Conservation (phyloP, 2,329 filamentous ascomycete genomes). For the Penicillium sp. region DNA sequence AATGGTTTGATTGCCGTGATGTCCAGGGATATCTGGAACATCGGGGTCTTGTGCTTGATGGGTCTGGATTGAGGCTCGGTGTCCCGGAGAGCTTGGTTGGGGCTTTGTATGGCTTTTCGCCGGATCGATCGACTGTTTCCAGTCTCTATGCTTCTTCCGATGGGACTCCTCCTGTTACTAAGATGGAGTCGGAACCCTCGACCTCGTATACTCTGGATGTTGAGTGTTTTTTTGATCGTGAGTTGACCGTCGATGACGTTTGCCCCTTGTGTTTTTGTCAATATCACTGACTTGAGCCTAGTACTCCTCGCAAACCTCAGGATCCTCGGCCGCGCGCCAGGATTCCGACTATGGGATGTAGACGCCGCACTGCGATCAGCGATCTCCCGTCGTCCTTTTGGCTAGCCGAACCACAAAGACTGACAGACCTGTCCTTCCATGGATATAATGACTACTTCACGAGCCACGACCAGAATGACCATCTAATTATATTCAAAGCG, state of each 20-base stretch:
- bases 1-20: conserved; percentile 69
- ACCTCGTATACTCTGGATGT: conserved; percentile 18
- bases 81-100: conserved; percentile 14
- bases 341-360: conserved; percentile 27
- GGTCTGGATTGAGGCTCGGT: conserved; percentile 23
- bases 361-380: conserved; percentile 24
- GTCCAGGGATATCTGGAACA: conserved; percentile 60
- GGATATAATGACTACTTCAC: not conserved
- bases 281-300: conserved; percentile 1
- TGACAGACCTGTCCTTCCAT: not conserved
- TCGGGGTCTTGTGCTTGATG: conserved; percentile 26
- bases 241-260: conserved; percentile 1
- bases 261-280: not conserved
- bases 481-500: not conserved
- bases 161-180: not conserved
- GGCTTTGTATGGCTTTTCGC: conserved; percentile 10
- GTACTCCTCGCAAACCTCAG: conserved; percentile 22
- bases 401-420: not conserved
- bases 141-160: conserved; percentile 8
- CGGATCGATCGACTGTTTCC: conserved; percentile 7
- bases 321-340: conserved; percentile 31
- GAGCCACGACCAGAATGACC: not conserved
- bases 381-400: conserved; percentile 12
- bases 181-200: not conserved
- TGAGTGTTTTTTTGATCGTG: conserved; percentile 24